Evolutionary conservation across 1,284 basidiomycete genomes (phyloP), one percentile per base, ranked within the genome.

Genomic region (Ustilago xerochloae): DNA sequence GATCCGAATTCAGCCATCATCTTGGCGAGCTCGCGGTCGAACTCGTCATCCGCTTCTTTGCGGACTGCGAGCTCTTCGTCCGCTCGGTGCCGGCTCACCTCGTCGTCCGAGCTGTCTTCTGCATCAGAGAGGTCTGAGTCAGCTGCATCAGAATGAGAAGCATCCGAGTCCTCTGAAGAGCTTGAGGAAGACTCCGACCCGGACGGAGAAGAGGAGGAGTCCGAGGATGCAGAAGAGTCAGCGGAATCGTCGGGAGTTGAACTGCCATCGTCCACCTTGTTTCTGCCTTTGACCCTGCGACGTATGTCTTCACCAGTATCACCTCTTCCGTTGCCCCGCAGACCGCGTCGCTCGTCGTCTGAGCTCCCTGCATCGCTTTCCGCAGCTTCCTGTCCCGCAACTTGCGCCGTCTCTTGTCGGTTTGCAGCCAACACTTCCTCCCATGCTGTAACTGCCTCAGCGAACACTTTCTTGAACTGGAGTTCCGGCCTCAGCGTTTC

Each of bases 1-100:
- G 47, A 53, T 18, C 54, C 48, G 87, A n/a, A 91, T 88, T 80
- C 94, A 90, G 10, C 90, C 88, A 39, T 90, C 87, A 99, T 91
- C 86, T 93, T 96, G 1, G 96, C 94, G 26, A 99, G 89, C 84
- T 99, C 97, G 82, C 94, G 93, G 10, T 90, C 93, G 81, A 99
- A 98, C 45, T 96, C 96, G 6, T 91, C 92, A 49, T 96, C 92
- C 29, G 93, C 94, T 79, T 96, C 93, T 75, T 92, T 90, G 10
- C 81, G 81, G 43, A 77, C 75, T 38, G 86, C 85, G 33, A 84
- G 77, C 64, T 87, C 86, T 62, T 87, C 85, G 20, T 81, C 80
- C 39, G 81, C 84, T 12, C 83, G 84, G 29, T 68, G 75, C 16
- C 62, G 41, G 24, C 39, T 63, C 1, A 63, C 32, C 7, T 76